Conservation (phyloP, 495 filamentous ascomycete genomes). For the Extremus antarcticus region DNA sequence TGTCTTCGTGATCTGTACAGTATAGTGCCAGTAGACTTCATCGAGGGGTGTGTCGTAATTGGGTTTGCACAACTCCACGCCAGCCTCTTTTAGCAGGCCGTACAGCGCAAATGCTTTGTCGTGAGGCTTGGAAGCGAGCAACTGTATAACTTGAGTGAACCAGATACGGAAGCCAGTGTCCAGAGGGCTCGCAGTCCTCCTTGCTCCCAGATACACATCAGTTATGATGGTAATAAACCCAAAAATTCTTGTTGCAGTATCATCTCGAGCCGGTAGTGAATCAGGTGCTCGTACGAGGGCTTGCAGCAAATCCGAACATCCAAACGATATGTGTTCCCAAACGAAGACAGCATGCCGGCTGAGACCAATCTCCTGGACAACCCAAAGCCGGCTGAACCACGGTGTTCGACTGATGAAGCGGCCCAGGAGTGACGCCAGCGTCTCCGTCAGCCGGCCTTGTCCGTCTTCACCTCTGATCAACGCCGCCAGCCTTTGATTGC, state of each 20-base stretch:
- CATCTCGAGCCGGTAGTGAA: neutral
- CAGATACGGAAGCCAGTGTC: too few species aligned
- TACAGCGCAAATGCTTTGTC: slow-evolving; percentile 1
- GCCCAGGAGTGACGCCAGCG: neutral
- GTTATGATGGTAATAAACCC: neutral
- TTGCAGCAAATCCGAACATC: neutral
- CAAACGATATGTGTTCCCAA: neutral
- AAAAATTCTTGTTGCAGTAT: neutral
- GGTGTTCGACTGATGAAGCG: neutral
- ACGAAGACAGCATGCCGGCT: neutral
- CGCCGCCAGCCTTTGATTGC: too few species aligned
- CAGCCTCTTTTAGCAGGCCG: neutral
- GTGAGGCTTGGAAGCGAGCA: neutral
- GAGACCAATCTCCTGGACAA: slow-evolving; percentile 6
- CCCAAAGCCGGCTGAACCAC: slow-evolving; percentile 9
- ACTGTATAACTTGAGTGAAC: too few species aligned
- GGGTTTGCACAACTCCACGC: neutral
- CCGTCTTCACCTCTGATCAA: too few species aligned
- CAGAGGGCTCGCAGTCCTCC: neutral
- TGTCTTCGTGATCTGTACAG: neutral
- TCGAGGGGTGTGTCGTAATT: neutral
- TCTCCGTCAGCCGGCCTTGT: too few species aligned
- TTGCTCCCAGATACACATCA: neutral
- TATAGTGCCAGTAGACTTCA: slow-evolving; percentile 1
- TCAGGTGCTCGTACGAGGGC: neutral